Base-by-base conservation (phyloP, 192 early-diverging fungal genomes). In the Coemansia sp. region DNA sequence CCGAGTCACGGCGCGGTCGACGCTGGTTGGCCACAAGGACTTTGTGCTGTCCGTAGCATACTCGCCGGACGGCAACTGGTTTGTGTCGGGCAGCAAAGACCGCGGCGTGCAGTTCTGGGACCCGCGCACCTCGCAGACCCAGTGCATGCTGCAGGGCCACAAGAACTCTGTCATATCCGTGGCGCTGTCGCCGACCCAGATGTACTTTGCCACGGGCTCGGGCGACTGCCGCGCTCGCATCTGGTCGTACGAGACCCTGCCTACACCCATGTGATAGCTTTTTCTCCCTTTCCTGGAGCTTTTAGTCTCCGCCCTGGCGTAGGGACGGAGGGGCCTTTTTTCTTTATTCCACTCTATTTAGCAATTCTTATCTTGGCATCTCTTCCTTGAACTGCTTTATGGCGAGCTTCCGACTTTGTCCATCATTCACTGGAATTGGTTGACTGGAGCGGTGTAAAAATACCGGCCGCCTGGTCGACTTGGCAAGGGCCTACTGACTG, bases 161-260 rank as follows among this genome's bases (percentile, higher is more conserved):
- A 96, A 95, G 82, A 98, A 99, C 82, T 97, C 96, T 64, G 97
- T 98, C 23, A 96, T 98, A 57, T 91, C 89, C 16, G 90, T 98
- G 25, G 94, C 93, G 6, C 70, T 96, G 64, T 90, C 87, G 63
- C 89, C 90, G 4, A 84, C 75, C 3, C 91, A 92, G 21, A 88
- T 89, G 9, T 77, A 93, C 55, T 96, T 98, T 86, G 97, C 97
- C 5, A 98, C 97, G 16, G 97, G 94, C 14, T 93, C 92, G 38
- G 97, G 97, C 51, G 97, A 98, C 86, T 90, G 85, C 64, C 84
- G 89, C 54, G 94, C 93, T 17, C 84, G 94, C 60, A 89, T 98
- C 51, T 98, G 97, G 97, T 88, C 90, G 10, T 92, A 92, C 61
- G 85, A 87, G 51, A 62, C 54, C n/a, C 14, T 60, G 57, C 56